These are phyloP conservation scores for Ogataea trehalophila DNA, from an alignment of 805 yeast species.

Conservation along the genomic window DNA sequence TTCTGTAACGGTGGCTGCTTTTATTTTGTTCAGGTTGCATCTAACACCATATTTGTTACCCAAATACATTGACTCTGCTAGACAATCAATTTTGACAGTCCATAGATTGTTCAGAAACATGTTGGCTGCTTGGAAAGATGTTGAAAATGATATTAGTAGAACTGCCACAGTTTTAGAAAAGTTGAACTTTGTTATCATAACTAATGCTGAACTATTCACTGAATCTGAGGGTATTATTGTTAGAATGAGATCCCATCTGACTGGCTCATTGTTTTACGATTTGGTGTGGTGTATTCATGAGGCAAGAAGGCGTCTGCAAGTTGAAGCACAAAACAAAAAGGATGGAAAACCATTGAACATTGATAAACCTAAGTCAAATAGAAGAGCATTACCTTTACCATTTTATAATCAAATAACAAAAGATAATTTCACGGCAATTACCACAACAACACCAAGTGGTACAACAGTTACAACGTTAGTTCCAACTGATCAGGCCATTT, in stretches of 20 bases:
- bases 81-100: constrained; percentile 91
- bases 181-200: constrained; percentile 77
- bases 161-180: constrained; percentile 89
- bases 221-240: constrained; percentile 72
- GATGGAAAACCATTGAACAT: constrained; percentile 9
- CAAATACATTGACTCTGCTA: constrained; percentile 77
- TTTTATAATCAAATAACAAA: constrained; percentile 85
- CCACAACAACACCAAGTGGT: constrained; percentile 87
- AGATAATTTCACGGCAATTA: constrained; percentile 81
- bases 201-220: constrained; percentile 79
- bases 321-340: constrained; percentile 29
- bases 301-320: constrained; percentile 68
- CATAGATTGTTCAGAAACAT: constrained; percentile 85
- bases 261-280: constrained; percentile 88
- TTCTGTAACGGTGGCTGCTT: constrained; percentile 75
- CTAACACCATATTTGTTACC: constrained; percentile 68
- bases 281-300: constrained; percentile 93
- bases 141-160: constrained; percentile 85
- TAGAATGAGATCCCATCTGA: constrained; percentile 86
- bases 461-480: constrained; percentile 86
- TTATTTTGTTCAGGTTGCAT: constrained; percentile 75
- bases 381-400: constrained; percentile 68
- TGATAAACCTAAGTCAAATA: constrained; percentile 13
- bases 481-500: constrained; percentile 76
- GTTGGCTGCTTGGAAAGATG: constrained; percentile 85